Base-by-base conservation (phyloP, 2,329 filamentous ascomycete species). In the Teratosphaeria zuluensis region DNA sequence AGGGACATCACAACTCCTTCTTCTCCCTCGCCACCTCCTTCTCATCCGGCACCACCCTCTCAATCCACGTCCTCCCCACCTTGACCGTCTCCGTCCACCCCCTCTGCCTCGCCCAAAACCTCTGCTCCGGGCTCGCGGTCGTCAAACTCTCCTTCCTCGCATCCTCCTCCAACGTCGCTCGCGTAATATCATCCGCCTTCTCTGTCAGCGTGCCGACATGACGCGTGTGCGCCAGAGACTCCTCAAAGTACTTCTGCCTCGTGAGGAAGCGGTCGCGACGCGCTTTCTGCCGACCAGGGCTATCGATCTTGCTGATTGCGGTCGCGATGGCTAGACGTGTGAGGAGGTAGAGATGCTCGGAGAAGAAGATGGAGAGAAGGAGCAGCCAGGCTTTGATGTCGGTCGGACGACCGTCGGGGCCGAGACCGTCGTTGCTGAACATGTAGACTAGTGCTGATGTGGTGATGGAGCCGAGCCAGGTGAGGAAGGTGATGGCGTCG, bases 381-480 rank as follows among this genome's bases (percentile, higher is more conserved):
- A 96, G 78, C 0, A 86, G 89, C 87, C 90, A 95, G 14, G 80
- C 86, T 58, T 84, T 86, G 68, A 96, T 88, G 53, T 84, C 82
- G 52, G 82, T 83, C 0, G 87, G 85, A 16, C 81, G 81, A 46
- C 88, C 88, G 57, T 82, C 80, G 0, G 83, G 82, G 0, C 86
- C 87, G 48, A 86, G 75, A 1, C 81, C 80, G 58, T 86, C 80
- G 56, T 85, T 84, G 64, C 84, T 87, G 77, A 96, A 97, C 67
- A 99, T 84, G 72, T 91, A 96, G 0, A 96, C 88, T 54, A 97
- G 83, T 0, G 92, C 90, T 0, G 91, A 85, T 58, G 88, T 91
- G 4, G 91, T 95, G 60, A 97, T 78, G 64, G 88, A 94, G 48
- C 94, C 94, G 28, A 96, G 78, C 94, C 94, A 97, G 3, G 90